A percentile compares a stretch with the other conserved stretches of the same genome.
These are phyloP conservation scores for Penicillium sp. DNA, from an alignment of 2,329 filamentous ascomycete species.

Conservation along the genomic window DNA sequence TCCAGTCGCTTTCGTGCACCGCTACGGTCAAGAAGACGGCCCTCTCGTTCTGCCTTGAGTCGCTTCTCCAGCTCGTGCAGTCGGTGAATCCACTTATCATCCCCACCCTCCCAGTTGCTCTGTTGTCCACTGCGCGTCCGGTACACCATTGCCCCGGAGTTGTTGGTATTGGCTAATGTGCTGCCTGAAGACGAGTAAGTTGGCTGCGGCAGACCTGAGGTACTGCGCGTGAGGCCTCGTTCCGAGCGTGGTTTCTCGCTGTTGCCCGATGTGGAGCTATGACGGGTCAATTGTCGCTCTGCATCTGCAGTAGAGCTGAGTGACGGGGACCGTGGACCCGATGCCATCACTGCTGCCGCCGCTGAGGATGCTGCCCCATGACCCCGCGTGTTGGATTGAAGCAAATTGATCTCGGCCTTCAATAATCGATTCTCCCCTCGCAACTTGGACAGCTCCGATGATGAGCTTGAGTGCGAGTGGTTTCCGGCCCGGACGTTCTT, in stretches of 20 bases:
- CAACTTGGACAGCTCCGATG: constrained; percentile 60
- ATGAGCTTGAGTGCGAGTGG: constrained; percentile 33
- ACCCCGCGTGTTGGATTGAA: constrained; percentile 65
- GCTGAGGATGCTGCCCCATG: constrained; percentile 48
- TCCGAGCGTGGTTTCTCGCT: constrained; percentile 28
- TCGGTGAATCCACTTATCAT: constrained; percentile 76
- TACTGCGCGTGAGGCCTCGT: constrained; percentile 30
- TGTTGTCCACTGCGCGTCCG: constrained; percentile 24
- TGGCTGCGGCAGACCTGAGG: constrained; percentile 36
- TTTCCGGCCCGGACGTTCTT: constrained; percentile 55
- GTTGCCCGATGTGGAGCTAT: constrained; percentile 55
- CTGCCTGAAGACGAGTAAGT: constrained; percentile 35
- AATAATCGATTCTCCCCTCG: constrained; percentile 62
- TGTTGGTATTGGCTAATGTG: constrained; percentile 27
- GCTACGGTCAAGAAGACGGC: constrained; percentile 76
- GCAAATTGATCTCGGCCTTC: constrained; percentile 65
- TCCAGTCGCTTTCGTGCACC: constrained; percentile 79
- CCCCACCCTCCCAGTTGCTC: constrained; percentile 52
- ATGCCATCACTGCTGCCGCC: constrained; percentile 35
- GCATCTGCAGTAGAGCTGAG: constrained; percentile 27
- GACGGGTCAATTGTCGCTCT: constrained; percentile 53
- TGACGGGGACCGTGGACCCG: constrained; percentile 21
- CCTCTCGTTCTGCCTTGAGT: constrained; percentile 87
- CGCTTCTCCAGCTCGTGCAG: constrained; percentile 85
- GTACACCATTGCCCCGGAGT: constrained; percentile 26